phyloP scores from a whole-genome alignment of 345 rosid species.

The Triadica sebifera region DNA sequence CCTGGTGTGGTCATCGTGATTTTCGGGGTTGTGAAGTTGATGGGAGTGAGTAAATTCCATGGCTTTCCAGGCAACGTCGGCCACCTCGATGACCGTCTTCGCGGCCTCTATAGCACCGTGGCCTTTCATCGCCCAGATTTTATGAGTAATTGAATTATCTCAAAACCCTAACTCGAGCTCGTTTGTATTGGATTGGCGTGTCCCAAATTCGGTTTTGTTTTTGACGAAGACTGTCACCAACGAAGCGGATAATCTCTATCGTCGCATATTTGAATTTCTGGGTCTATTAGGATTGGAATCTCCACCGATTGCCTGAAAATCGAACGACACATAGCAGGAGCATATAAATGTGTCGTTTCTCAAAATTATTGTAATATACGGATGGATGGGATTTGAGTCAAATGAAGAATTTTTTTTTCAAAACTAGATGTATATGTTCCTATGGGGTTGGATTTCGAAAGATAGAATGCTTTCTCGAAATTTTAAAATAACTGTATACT shows the following conservation, averaged over 20 bases:
- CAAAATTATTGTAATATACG: no score
- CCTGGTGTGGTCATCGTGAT: conserved; percentile 11
- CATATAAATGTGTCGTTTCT: no score
- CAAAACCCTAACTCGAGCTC: conserved; percentile 2
- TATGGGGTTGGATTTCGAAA: no score
- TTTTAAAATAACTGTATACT: no score
- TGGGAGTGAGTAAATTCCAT: conserved; percentile 60
- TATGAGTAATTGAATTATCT: not conserved
- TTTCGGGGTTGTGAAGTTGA: conserved; percentile 32
- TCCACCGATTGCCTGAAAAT: no score
- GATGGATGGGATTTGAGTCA: no score
- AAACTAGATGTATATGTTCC: no score
- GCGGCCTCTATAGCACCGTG: conserved; percentile 76
- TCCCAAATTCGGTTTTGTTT: not conserved
- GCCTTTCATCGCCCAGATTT: conserved; percentile 34
- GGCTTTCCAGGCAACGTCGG: conserved; percentile 88
- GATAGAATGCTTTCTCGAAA: no score
- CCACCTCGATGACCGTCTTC: conserved; percentile 93
- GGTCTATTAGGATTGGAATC: no score
- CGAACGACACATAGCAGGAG: no score
- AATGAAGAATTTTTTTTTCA: no score
- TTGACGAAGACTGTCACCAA: not conserved
- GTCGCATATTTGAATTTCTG: no score
- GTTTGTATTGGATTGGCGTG: not conserved
- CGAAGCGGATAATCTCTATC: not conserved